A percentile compares a stretch with the other conserved stretches of the same genome.
Evolutionary conservation across 306 rosid genomes (phyloP).

Genomic region (Vigna angularis): DNA sequence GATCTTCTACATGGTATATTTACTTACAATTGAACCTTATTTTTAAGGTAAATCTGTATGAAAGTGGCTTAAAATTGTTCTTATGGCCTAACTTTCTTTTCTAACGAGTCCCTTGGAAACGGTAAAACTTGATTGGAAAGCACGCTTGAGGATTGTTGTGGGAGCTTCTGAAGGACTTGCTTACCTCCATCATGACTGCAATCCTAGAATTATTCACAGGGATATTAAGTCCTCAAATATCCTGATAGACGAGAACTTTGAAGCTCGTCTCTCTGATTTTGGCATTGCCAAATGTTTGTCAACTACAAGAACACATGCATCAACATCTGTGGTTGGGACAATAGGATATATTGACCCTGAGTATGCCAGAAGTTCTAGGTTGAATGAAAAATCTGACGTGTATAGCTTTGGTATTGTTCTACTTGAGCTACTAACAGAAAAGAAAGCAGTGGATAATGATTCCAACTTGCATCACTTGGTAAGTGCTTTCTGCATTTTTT

Average conservation of each 20-base stretch:
- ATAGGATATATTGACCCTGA: conserved; percentile 27
- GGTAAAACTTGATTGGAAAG: conserved; percentile 26
- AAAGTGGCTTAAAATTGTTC: neutral
- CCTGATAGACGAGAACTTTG: conserved; percentile 27
- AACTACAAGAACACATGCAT: conserved; percentile 21
- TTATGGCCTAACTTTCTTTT: neutral
- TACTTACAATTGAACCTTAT: neutral
- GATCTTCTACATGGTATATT: conserved; percentile 32
- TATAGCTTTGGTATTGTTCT: conserved; percentile 35
- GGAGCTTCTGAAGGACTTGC: conserved; percentile 37
- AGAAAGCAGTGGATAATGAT: conserved; percentile 22
- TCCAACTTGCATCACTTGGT: conserved; percentile 12
- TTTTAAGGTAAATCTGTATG: neutral
- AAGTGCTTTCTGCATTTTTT: neutral
- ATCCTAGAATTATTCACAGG: conserved; percentile 22
- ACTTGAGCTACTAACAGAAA: conserved; percentile 16
- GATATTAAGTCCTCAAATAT: conserved; percentile 17
- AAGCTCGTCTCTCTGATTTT: conserved; percentile 23
- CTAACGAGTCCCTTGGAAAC: conserved; percentile 22
- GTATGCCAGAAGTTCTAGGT: conserved; percentile 24
- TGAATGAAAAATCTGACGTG: conserved; percentile 31
- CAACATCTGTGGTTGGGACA: conserved; percentile 11
- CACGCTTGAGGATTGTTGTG: conserved; percentile 19
- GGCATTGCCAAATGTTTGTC: conserved; percentile 21
- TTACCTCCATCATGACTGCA: conserved; percentile 28